Percentiles rank a stretch among this genome's conserved stretches.
phyloP scores from a whole-genome alignment of 2,329 filamentous ascomycete genomes.

The Aspergillus aculeatinus region DNA sequence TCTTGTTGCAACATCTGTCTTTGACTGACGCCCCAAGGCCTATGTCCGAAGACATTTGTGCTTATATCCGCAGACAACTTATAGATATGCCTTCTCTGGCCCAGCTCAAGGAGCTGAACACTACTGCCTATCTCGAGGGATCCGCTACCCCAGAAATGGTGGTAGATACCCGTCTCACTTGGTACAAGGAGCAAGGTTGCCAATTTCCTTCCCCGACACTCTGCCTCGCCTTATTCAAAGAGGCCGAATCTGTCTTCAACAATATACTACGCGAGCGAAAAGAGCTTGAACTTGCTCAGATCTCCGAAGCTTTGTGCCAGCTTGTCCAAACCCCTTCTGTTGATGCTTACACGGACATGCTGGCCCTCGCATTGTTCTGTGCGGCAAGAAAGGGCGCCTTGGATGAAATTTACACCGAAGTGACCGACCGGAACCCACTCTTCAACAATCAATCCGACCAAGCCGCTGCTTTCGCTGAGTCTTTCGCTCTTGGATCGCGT shows the following conservation, averaged over 20 bases:
- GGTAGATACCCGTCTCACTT: constrained; percentile 41
- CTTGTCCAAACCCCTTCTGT: constrained; percentile 34
- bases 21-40: constrained; percentile 30
- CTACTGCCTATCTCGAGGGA: constrained; percentile 44
- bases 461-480: constrained; percentile 63
- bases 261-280: constrained; percentile 29
- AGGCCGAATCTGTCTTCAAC: constrained; percentile 34
- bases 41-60: constrained; percentile 31
- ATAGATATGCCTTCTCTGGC: constrained; percentile 39
- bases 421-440: constrained; percentile 61
- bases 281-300: constrained; percentile 35
- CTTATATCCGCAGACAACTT: constrained; percentile 36
- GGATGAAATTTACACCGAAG: constrained; percentile 63
- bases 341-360: constrained; percentile 54
- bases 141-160: constrained; percentile 36
- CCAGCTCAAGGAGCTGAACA: constrained; percentile 42
- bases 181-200: constrained; percentile 44
- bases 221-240: constrained; percentile 41
- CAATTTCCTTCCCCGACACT: constrained; percentile 32
- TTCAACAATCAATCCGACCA: constrained; percentile 63
- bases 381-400: constrained; percentile 57
- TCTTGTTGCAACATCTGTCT: constrained; percentile 40
- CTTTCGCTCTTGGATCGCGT: constrained; percentile 62
- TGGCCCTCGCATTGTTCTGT: constrained; percentile 59
- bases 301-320: constrained; percentile 40